These are phyloP conservation scores for Myxozyma sirexii DNA, from an alignment of 805 yeast species.

Conservation along the genomic window DNA sequence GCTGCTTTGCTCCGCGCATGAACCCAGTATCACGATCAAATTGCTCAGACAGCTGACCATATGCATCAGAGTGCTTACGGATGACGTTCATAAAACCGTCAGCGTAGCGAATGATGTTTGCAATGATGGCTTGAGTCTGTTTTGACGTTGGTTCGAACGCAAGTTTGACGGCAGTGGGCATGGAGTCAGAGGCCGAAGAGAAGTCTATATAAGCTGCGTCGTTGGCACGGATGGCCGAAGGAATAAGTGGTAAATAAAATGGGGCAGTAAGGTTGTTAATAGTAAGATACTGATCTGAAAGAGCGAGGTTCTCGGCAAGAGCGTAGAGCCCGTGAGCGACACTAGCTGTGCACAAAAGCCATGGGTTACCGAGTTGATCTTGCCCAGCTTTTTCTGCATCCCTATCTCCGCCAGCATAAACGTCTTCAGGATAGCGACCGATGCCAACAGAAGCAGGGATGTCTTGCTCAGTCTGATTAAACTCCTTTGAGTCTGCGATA, in stretches of 20 bases:
- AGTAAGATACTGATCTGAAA: slow-evolving; percentile 14
- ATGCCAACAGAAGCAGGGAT: slow-evolving; percentile 59
- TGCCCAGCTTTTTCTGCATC: slow-evolving; percentile 48
- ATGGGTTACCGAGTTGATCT: slow-evolving; percentile 84
- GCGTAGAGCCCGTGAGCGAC: slow-evolving; percentile 42
- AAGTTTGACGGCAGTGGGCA: slow-evolving; percentile 11
- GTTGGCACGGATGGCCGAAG: slow-evolving; percentile 9
- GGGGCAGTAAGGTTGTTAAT: slow-evolving; percentile 28
- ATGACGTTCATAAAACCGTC: slow-evolving; percentile 55
- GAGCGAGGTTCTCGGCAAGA: slow-evolving; percentile 39
- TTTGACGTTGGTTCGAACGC: slow-evolving; percentile 12
- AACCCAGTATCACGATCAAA: slow-evolving; percentile 78
- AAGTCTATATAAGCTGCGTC: slow-evolving; percentile 16
- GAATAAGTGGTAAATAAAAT: slow-evolving; percentile 29
- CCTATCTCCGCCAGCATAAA: slow-evolving; percentile 55
- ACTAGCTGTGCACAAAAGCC: slow-evolving; percentile 65
- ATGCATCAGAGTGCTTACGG: slow-evolving; percentile 53
- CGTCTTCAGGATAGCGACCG: slow-evolving; percentile 93
- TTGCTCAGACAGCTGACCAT: slow-evolving; percentile 85
- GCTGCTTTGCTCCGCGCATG: slow-evolving; percentile 82
- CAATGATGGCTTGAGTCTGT: slow-evolving; percentile 19
- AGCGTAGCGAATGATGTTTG: slow-evolving; percentile 44
- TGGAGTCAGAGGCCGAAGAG: slow-evolving; percentile 1
- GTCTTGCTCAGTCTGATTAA: slow-evolving; percentile 6
- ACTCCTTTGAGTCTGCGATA: slow-evolving; percentile 31